These are phyloP conservation scores for Parsonsia alboflavescens DNA, from an alignment of 257 asterid species.

Conservation along the genomic window DNA sequence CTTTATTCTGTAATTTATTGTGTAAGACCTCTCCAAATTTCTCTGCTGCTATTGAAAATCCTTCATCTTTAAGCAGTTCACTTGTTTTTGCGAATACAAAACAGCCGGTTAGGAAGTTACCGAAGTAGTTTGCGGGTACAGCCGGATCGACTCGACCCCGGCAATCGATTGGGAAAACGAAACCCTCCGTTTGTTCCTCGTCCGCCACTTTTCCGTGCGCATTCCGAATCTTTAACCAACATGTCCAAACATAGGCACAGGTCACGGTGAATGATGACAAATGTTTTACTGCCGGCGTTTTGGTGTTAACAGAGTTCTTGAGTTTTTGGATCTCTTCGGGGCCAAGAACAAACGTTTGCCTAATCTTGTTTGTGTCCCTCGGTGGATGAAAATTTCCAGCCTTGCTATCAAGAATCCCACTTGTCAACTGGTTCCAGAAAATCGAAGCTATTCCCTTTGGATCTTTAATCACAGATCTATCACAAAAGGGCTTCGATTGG, in stretches of 20 bases:
- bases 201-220: not conserved
- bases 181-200: constrained; percentile 12
- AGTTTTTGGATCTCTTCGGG: constrained; percentile 19
- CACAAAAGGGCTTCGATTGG: too few relatives aligned
- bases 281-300: not conserved
- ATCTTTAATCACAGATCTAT: constrained; percentile 24
- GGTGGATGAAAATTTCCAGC: not conserved
- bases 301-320: constrained; percentile 15
- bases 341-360: constrained; percentile 27
- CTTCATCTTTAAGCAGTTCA: constrained; percentile 22
- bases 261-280: constrained; percentile 33
- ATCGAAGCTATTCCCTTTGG: constrained; percentile 6
- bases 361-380: constrained; percentile 21
- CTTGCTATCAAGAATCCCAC: too few relatives aligned
- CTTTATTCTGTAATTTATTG: constrained; percentile 1
- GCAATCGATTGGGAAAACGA: constrained; percentile 19
- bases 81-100: not conserved
- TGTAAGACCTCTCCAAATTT: constrained; percentile 16
- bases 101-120: constrained; percentile 29
- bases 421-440: constrained; percentile 6
- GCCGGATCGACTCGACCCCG: constrained; percentile 26
- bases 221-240: constrained; percentile 10
- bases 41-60: constrained; percentile 28
- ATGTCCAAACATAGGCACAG: constrained; percentile 36
- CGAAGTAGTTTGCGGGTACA: constrained; percentile 30